Base-by-base conservation (phyloP, 106 monocot species). In the Xerophyta viscosa region DNA sequence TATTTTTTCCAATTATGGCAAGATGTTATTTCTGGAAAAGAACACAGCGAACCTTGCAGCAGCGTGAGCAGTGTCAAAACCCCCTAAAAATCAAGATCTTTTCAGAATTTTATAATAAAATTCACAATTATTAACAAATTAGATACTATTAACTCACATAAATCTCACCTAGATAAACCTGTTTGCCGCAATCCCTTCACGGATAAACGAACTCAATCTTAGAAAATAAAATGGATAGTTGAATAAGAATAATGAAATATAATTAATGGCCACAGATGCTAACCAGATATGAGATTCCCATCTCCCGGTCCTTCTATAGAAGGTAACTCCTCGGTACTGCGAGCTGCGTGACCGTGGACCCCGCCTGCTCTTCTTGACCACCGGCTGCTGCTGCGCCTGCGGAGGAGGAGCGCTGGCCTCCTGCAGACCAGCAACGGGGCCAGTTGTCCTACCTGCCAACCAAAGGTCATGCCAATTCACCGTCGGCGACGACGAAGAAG, bases 271-370 rank as follows among this genome's bases (percentile, higher is more conserved):
- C 39, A 39, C 10, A 8, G 6, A 27, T 30, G 39, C 54, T 37
- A 21, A 88, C 88, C 88, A 88, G 54, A 88, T 88, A 37, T 88
- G 88, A 25, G 88, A 88, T 41, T 88, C 88, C 88, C 88, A 88
- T 73, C 88, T 72, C 20, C 88, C 88, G 2, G 88, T 88, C 56
- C 88, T 63, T 26, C 83, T 50, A 31, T 88, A 88, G 65, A 83
- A 88, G 3, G 88, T 88, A n/a, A 88, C 88, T 24, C 88, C 88
- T 24, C 88, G 46, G 52, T 83, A 88, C 72, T 76, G 83, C 33
- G 88, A 88, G 72, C 88, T 88, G 42, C 83, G 68, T 6, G 88
- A 83, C 41, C 88, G 43, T 4, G 88, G 88, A 11, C 88, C 88
- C 8, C 88, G 48, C 57, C 92, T 51, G 37, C 87, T 84, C 74